Evolutionary conservation across 2,329 filamentous ascomycete genomes (phyloP).

Genomic region (Macrophomina tecta): DNA sequence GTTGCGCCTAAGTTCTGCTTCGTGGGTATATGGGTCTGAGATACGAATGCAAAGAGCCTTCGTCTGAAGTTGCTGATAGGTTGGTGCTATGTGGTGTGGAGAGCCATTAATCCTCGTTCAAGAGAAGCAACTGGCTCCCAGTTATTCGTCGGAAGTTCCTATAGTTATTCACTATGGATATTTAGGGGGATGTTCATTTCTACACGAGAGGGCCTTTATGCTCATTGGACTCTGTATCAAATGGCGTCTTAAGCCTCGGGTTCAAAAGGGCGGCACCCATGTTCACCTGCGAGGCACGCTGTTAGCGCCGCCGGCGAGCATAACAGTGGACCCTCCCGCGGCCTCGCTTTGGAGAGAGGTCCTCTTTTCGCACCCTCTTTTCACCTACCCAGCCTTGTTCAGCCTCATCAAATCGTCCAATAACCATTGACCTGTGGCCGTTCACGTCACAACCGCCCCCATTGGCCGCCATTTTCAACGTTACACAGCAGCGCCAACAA

Average conservation of each 20-base stretch:
- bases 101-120: too few relatives aligned
- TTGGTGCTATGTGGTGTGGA: too few relatives aligned
- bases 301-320: not conserved
- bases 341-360: not conserved
- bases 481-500: not conserved
- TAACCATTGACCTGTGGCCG: not conserved
- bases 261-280: conserved; percentile 7
- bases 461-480: not conserved
- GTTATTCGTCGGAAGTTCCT: too few relatives aligned
- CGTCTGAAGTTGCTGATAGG: too few relatives aligned
- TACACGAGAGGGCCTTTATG: too few relatives aligned
- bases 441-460: not conserved
- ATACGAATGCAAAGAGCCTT: too few relatives aligned
- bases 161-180: too few relatives aligned
- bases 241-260: not conserved
- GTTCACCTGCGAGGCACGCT: not conserved
- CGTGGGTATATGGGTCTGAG: too few relatives aligned
- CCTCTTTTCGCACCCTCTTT: not conserved
- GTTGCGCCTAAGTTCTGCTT: too few relatives aligned
- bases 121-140: too few relatives aligned
- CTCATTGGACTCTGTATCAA: too few relatives aligned
- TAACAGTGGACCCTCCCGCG: not conserved
- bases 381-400: not conserved
- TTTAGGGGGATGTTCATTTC: too few relatives aligned
- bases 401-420: not conserved